These are phyloP conservation scores for Detonula confervacea DNA, from an alignment of 352 stramenopile genomes.

Conservation along the genomic window DNA sequence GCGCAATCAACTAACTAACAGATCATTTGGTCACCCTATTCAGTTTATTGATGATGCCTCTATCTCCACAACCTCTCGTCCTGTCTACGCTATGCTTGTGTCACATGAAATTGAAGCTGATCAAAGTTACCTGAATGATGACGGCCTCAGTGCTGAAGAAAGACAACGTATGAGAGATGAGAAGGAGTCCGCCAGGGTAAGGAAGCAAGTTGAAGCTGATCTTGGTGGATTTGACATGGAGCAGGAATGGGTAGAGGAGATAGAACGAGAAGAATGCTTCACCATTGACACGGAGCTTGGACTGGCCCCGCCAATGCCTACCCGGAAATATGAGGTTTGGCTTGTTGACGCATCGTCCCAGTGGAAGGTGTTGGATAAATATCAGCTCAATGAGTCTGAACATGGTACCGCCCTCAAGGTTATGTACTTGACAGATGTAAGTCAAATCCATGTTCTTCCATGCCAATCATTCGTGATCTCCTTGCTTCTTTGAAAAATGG, in stretches of 20 bases:
- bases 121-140: constrained; percentile 76
- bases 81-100: constrained; percentile 80
- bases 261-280: constrained; percentile 84
- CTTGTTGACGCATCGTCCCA: constrained; percentile 77
- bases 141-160: constrained; percentile 78
- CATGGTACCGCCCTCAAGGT: constrained; percentile 77
- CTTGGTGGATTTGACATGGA: constrained; percentile 85
- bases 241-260: constrained; percentile 85
- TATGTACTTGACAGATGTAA: constrained; percentile 79
- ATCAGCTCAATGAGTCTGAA: constrained; percentile 78
- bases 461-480: too few species aligned
- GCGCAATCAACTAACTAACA: too few species aligned
- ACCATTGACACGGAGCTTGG: constrained; percentile 68
- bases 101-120: constrained; percentile 80
- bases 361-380: constrained; percentile 81
- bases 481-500: too few species aligned
- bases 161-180: constrained; percentile 70
- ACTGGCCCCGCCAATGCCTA: constrained; percentile 67
- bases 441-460: constrained; percentile 27
- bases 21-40: too few species aligned
- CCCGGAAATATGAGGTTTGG: constrained; percentile 76
- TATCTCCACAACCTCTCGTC: constrained; percentile 64
- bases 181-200: constrained; percentile 77
- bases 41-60: constrained; percentile 71
- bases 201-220: constrained; percentile 84